These are phyloP conservation scores for Wickerhamiella nectarea DNA, from an alignment of 805 yeast species.

Conservation along the genomic window DNA sequence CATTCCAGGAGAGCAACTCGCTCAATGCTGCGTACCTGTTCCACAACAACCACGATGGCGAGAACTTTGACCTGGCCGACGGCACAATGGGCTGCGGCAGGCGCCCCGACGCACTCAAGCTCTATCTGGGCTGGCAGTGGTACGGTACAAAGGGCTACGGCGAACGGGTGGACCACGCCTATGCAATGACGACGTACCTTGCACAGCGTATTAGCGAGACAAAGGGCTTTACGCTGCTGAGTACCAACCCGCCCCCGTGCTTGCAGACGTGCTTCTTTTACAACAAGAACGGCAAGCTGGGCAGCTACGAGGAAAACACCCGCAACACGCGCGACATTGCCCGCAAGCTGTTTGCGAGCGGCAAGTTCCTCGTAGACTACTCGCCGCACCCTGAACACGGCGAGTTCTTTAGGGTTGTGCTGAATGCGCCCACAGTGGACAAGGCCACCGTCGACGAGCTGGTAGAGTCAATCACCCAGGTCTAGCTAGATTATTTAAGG, in stretches of 20 bases:
- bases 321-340: constrained; percentile 49
- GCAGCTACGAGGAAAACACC: constrained; percentile 33
- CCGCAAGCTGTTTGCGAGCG: constrained; percentile 40
- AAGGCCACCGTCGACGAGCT: constrained; percentile 34
- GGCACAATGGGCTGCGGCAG: constrained; percentile 92
- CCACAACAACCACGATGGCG: constrained; percentile 41
- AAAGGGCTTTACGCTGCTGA: constrained; percentile 42
- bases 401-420: constrained; percentile 74
- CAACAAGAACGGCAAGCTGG: constrained; percentile 31
- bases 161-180: constrained; percentile 60
- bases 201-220: constrained; percentile 30
- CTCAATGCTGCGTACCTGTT: constrained; percentile 68
- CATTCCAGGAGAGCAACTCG: constrained; percentile 61
- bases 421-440: constrained; percentile 52
- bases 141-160: constrained; percentile 58
- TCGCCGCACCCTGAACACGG: constrained; percentile 56
- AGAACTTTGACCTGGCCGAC: constrained; percentile 62
- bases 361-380: constrained; percentile 63
- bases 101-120: constrained; percentile 65
- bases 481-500: neutral
- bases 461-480: constrained; percentile 27
- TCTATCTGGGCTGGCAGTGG: constrained; percentile 70
- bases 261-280: constrained; percentile 75
- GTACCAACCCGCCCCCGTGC: constrained; percentile 54
- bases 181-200: constrained; percentile 47